Evolutionary conservation across 2,329 filamentous ascomycete genomes (phyloP), one percentile per base, ranked within the genome.

Genomic region (Nemania abortiva): DNA sequence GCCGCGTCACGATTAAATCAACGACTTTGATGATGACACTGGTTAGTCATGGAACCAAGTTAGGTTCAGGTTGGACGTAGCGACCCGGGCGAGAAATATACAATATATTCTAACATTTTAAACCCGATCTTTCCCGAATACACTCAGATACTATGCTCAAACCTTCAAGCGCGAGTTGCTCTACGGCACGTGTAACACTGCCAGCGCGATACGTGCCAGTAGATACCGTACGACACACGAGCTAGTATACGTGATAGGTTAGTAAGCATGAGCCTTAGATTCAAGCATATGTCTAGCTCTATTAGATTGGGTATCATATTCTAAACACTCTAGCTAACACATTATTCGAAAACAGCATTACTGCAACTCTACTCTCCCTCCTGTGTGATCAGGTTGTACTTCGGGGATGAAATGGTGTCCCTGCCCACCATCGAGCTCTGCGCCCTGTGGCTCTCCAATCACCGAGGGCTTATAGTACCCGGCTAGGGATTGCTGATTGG

Each of bases 391-490:
- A 2, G 22, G 31, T 11, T 55, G 29, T 55, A 54, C 63, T 29
- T 69, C 67, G 18, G 58, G 29, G 1, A 60, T 6, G 22, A 59
- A 69, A 7, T 66, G 58, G 56, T 69, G 54, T 47, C 67, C 67
- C 39, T 69, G 67, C n/a, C 63, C 67, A 1, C 37, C 67, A 6
- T 69, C 63, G 15, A 69, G 63, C 49, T 69, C 67, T 27, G 49
- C 58, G n/a, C 67, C 63, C 13, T 39, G 67, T 6, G 58, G 54
- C 24, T 58, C 59, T 42, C 54, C 54, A 11, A 6, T 55, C 49
- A 45, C 58, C 2, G 63, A 52, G 6, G 62, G 66, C 22, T 69
- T 69, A 11, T 69, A 66, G 37, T 66, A 62, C 10, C 57, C 63
- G 6, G 53, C 63, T 27, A 69, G 20, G 1, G 34, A 31, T 54